Percentiles rank a stretch among this genome's conserved stretches.
Evolutionary conservation across 257 asterid genomes (phyloP).

Genomic region (Knoxia roxburghii): DNA sequence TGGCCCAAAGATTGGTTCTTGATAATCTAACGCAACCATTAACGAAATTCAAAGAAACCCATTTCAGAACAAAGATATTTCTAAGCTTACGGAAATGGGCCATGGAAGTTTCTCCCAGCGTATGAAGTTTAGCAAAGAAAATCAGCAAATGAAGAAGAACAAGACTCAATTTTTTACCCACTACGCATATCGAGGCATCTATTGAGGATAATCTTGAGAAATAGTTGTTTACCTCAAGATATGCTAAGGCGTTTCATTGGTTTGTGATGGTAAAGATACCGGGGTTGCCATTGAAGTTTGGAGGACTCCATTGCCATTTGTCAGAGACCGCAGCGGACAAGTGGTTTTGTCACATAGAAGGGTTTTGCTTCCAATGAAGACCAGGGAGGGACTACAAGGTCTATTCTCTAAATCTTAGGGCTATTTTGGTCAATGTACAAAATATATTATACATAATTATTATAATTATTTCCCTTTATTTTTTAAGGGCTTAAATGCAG

Average conservation of each 20-base stretch:
- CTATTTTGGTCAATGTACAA: too few relatives aligned
- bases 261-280: background rate
- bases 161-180: background rate
- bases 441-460: too few relatives aligned
- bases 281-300: conserved; percentile 7
- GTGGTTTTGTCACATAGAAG: background rate
- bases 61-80: conserved; percentile 25
- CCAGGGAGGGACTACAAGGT: too few relatives aligned
- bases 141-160: conserved; percentile 7
- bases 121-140: conserved; percentile 1
- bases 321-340: background rate
- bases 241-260: background rate
- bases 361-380: background rate
- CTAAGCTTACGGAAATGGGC: conserved; percentile 35
- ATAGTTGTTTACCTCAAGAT: conserved; percentile 11
- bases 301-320: background rate
- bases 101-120: conserved; percentile 26
- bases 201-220: background rate
- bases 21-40: conserved; percentile 21
- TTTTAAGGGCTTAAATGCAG: too few relatives aligned
- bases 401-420: too few relatives aligned
- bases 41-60: conserved; percentile 29
- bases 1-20: conserved; percentile 25
- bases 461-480: too few relatives aligned
- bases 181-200: background rate